A percentile compares a stretch with the other conserved stretches of the same genome.
Evolutionary conservation across 345 rosid species (phyloP).

Genomic region (Eucalyptus regnans): DNA sequence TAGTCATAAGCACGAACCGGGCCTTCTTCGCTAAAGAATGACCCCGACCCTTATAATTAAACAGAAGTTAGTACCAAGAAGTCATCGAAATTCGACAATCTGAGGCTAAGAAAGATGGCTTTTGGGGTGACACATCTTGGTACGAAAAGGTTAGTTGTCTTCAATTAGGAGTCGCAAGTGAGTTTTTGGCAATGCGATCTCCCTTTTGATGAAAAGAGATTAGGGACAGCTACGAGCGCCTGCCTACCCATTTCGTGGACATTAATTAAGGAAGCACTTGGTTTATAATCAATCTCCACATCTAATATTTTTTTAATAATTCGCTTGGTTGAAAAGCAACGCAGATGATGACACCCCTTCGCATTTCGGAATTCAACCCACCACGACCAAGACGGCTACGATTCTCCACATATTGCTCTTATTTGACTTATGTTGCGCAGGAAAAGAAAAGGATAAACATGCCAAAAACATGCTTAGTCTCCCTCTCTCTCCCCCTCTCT

Average conservation of each 20-base stretch:
- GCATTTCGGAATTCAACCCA: background rate
- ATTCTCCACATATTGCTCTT: background rate
- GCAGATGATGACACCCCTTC: background rate
- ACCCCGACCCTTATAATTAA: background rate
- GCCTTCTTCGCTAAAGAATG: background rate
- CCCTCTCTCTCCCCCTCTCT: background rate
- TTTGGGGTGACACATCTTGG: background rate
- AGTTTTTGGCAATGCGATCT: background rate
- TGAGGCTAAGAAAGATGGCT: background rate
- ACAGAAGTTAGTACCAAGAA: background rate
- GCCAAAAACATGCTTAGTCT: background rate
- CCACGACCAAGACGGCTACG: background rate
- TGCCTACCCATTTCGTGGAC: background rate
- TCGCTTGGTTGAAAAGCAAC: background rate
- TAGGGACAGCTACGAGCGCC: background rate
- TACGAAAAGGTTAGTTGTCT: background rate
- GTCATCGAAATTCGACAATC: background rate
- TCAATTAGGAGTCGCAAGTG: background rate
- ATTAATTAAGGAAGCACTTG: background rate
- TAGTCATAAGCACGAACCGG: background rate
- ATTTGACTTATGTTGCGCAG: background rate
- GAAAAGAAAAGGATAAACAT: background rate
- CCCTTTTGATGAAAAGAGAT: background rate
- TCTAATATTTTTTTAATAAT: too few relatives aligned
- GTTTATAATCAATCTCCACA: background rate